Base-by-base conservation (phyloP, 2,329 filamentous ascomycete genomes). In the Aspergillus ibericus region DNA sequence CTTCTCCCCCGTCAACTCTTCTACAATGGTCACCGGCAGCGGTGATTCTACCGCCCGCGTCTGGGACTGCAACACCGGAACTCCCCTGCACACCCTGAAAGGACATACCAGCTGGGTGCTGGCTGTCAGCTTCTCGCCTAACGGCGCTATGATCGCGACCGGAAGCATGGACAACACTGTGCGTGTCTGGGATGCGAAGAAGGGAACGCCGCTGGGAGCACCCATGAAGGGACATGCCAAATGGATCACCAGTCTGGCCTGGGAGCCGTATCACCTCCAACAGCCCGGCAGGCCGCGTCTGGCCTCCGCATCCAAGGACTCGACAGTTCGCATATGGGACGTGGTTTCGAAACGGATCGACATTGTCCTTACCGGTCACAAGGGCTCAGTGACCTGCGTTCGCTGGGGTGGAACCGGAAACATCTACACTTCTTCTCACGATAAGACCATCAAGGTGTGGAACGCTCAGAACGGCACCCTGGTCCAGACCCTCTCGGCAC, bases 51-150 rank as follows among this genome's bases (percentile, higher is more conserved):
- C 93, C 1, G 93, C 93, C 0, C 82, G 93, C 57, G 88, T 98
- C 78, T 97, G 92, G 92, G 93, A 99, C 70, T 93, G 92, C 50
- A 91, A 97, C 69, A 97, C 92, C 0, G 93, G 93, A 49, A 97
- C 92, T 10, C 92, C 93, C 0, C 85, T 91, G 61, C 85, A 90
- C 75, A 98, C 92, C 0, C 78, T 98, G 50, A 89, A 91, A 67
- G 92, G 92, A 0, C 95, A 98, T 75, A 88, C 88, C 2, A 89
- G 89, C 60, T 97, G 93, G 93, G 92, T 98, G 3, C 77, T 98
- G 56, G 91, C 88, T 1, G 91, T 96, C 3, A 86, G 87, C 55
- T 98, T 91, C 86, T 92, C 90, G 13, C 92, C 93, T 0, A 92
- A 97, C 70, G 91, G 89, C 10, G 82, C 83, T 27, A 84, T 88